A percentile compares a stretch with the other conserved stretches of the same genome.
phyloP scores from a whole-genome alignment of 441 rosid species.

The Kokia cookei region DNA sequence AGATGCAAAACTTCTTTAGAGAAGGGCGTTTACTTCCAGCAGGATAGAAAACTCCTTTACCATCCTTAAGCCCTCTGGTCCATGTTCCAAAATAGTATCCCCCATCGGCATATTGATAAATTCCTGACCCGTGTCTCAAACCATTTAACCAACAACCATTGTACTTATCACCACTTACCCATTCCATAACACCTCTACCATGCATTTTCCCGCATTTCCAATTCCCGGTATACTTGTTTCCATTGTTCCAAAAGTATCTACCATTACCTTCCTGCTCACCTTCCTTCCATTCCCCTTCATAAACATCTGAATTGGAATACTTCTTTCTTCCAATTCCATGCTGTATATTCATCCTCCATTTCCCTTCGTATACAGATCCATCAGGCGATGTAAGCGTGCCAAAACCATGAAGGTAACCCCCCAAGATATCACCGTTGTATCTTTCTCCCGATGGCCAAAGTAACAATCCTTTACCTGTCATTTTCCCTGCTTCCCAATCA shows the following conservation, averaged over 20 bases:
- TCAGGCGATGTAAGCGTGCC: conserved; percentile 56
- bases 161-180: conserved; percentile 79
- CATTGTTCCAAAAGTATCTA: conserved; percentile 69
- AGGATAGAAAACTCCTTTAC: conserved; percentile 81
- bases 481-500: conserved; percentile 88
- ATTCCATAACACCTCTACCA: conserved; percentile 92
- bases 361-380: conserved; percentile 65
- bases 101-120: conserved; percentile 75
- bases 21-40: conserved; percentile 71
- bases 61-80: conserved; percentile 80
- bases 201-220: conserved; percentile 87
- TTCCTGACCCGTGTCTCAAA: conserved; percentile 73
- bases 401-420: conserved; percentile 78
- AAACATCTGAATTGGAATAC: conserved; percentile 66
- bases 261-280: conserved; percentile 85
- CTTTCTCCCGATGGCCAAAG: conserved; percentile 70
- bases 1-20: conserved; percentile 42
- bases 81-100: conserved; percentile 83
- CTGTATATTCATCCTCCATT: conserved; percentile 82
- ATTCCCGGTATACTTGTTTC: conserved; percentile 69
- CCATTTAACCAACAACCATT: conserved; percentile 89
- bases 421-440: conserved; percentile 85
- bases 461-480: conserved; percentile 74
- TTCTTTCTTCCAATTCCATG: conserved; percentile 84
- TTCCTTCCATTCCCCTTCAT: conserved; percentile 95